Conservation (phyloP, 345 rosid species). For the Pistacia atlantica region DNA sequence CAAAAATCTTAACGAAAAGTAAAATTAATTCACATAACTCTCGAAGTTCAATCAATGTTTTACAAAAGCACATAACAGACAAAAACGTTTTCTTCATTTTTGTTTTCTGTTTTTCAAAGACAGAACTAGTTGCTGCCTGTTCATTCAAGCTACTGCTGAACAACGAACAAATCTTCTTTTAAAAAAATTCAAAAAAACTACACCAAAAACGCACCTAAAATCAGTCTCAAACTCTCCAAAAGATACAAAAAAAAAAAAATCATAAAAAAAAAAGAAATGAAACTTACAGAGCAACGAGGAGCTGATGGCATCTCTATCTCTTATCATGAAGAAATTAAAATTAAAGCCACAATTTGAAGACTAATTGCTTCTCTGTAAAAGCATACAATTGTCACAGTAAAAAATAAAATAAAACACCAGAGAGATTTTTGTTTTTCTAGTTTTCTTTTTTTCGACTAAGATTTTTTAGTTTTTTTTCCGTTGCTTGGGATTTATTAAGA, state of each 20-base stretch:
- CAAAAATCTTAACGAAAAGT: not conserved
- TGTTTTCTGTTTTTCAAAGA: not conserved
- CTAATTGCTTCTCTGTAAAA: not conserved
- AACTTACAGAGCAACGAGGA: not conserved
- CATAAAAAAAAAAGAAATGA: not conserved
- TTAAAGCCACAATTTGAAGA: no score
- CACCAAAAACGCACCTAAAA: not conserved
- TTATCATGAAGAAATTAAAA: no score
- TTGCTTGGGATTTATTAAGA: slow-evolving; percentile 17
- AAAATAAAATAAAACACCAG: not conserved
- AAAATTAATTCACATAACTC: not conserved
- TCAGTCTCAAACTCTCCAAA: not conserved
- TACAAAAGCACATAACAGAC: not conserved
- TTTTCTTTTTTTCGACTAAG: not conserved
- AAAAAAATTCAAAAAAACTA: not conserved
- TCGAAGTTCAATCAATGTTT: not conserved
- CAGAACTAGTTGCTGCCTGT: not conserved
- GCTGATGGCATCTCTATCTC: not conserved
- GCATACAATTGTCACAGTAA: slow-evolving; percentile 1
- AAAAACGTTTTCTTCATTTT: not conserved
- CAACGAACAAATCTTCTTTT: not conserved
- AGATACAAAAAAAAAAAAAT: not conserved
- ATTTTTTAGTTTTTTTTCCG: not conserved
- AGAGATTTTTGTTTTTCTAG: not conserved
- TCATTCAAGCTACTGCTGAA: not conserved